Conservation (phyloP, 257 asterid genomes). For the Fraxinus pennsylvanica region DNA sequence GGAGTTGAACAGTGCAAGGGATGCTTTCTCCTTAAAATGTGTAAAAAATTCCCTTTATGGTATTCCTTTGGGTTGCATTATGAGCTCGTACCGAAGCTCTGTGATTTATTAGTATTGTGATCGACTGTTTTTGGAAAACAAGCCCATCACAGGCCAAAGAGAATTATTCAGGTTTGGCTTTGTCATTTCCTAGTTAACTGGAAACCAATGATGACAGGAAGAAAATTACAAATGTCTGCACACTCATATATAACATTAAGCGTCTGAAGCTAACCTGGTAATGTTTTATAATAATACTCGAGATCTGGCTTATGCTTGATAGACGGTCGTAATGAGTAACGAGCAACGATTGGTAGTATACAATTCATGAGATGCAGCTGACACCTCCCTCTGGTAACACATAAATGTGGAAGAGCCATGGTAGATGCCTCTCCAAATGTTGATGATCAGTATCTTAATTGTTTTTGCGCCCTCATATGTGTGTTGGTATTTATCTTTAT, state of each 20-base stretch:
- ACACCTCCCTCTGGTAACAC: not conserved
- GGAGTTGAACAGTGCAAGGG: too few species aligned
- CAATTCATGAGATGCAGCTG: not conserved
- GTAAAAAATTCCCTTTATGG: too few species aligned
- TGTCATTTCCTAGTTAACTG: too few species aligned
- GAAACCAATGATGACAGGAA: too few species aligned
- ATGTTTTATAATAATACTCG: not conserved
- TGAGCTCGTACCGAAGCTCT: not conserved
- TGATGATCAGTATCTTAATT: not conserved
- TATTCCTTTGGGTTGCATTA: not conserved
- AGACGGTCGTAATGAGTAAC: not conserved
- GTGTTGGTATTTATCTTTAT: not conserved
- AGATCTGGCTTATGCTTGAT: not conserved
- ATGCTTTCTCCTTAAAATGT: not conserved
- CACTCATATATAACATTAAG: too few species aligned
- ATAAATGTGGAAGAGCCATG: not conserved
- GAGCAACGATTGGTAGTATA: not conserved
- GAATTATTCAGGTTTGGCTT: too few species aligned
- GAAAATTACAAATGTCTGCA: too few species aligned
- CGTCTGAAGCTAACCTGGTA: not conserved
- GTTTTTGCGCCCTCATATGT: not conserved
- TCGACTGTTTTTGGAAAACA: too few species aligned
- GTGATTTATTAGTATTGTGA: too few species aligned
- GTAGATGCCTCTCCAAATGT: not conserved
- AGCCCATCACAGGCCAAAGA: too few species aligned